Evolutionary conservation across 1,139 yeast species (phyloP).

Genomic region (Scheffersomyces lignicola): DNA sequence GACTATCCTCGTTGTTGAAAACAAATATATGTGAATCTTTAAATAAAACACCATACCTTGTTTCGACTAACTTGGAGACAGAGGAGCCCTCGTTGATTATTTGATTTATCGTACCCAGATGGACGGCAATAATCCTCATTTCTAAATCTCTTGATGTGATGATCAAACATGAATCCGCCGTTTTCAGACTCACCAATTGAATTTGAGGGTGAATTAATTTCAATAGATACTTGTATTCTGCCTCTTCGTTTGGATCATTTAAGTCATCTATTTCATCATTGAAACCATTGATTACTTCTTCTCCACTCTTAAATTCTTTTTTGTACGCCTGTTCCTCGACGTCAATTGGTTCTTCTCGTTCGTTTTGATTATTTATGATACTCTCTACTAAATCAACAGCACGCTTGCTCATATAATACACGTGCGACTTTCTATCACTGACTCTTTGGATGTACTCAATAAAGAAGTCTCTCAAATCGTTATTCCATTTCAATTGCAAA

Average conservation of each 20-base stretch:
- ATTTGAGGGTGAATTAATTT: slow-evolving; percentile 48
- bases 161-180: slow-evolving; percentile 39
- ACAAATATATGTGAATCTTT: slow-evolving; percentile 74
- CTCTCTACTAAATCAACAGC: slow-evolving; percentile 66
- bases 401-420: slow-evolving; percentile 65
- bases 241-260: slow-evolving; percentile 26
- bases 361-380: slow-evolving; percentile 24
- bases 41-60: slow-evolving; percentile 67
- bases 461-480: slow-evolving; percentile 60
- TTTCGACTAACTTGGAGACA: slow-evolving; percentile 57
- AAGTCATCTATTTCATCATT: slow-evolving; percentile 31
- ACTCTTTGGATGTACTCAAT: slow-evolving; percentile 62
- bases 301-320: slow-evolving; percentile 23
- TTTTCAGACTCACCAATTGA: slow-evolving; percentile 36
- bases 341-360: slow-evolving; percentile 13
- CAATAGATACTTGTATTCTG: slow-evolving; percentile 38
- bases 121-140: slow-evolving; percentile 59
- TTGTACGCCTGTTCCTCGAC: slow-evolving; percentile 14
- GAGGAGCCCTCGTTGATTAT: slow-evolving; percentile 35
- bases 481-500: slow-evolving; percentile 79
- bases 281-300: slow-evolving; percentile 35
- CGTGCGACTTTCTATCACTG: slow-evolving; percentile 54
- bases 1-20: slow-evolving; percentile 44
- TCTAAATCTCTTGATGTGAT: slow-evolving; percentile 74
- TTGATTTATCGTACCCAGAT: slow-evolving; percentile 48